Evolutionary conservation across 345 rosid species (phyloP).

Genomic region (Firmiana major): DNA sequence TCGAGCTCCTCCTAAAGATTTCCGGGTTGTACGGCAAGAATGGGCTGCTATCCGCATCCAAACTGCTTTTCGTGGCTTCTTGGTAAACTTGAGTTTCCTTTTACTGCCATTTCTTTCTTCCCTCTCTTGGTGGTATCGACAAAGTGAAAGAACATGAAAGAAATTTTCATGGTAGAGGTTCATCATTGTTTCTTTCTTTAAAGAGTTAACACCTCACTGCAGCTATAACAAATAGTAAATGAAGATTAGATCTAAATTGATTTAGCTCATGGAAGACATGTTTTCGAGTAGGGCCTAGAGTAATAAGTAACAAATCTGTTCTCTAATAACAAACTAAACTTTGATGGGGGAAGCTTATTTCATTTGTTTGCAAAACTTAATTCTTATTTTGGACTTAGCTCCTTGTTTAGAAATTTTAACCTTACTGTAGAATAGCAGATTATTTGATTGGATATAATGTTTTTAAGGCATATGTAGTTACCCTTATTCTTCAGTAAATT

Average conservation of each 20-base stretch:
- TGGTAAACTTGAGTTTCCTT: conserved; percentile 39
- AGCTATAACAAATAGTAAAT: background rate
- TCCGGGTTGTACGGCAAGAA: conserved; percentile 71
- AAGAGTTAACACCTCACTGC: background rate
- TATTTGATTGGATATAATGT: background rate
- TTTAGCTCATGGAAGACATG: background rate
- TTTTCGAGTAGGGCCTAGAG: background rate
- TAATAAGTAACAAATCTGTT: background rate
- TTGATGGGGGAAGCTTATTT: no score
- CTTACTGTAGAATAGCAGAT: background rate
- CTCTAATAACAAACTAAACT: background rate
- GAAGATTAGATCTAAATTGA: background rate
- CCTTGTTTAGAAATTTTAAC: background rate
- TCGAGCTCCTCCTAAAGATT: conserved; percentile 85
- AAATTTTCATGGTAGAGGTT: background rate
- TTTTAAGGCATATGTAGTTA: background rate
- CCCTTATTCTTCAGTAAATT: background rate
- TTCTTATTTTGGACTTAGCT: background rate
- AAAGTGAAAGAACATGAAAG: background rate
- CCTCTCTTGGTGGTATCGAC: background rate
- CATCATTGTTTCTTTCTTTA: background rate
- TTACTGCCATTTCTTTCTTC: background rate
- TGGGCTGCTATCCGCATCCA: conserved; percentile 95
- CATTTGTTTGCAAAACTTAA: no score
- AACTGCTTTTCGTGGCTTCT: conserved; percentile 87